Evolutionary conservation across 768 basidiomycete genomes (phyloP), one percentile per base, ranked within the genome.

Genomic region (Saitozyma sp.): DNA sequence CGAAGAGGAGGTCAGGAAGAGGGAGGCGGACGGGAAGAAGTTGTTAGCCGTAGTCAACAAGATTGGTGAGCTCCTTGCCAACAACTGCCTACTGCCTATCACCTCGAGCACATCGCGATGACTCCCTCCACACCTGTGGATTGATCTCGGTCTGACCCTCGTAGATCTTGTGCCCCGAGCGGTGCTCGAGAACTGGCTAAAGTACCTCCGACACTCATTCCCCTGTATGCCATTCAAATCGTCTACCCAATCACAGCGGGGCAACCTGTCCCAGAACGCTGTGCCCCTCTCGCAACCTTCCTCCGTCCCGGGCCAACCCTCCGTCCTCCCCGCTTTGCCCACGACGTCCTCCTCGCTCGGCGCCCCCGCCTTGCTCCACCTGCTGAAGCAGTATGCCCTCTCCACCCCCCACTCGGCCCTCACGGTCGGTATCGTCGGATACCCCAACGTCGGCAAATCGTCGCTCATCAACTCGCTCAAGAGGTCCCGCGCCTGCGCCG

Each of bases 41-140:
- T 81, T 98, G 39, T 87, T 99, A 2, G 91, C 92, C 58, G 91
- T 97, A 3, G 78, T 99, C n/a, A 98, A 97, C 79, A 97, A 99
- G 82, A 89, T 96, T 61, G 95, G 95, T 92, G 64, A 61, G 87
- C 40, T 2, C 5, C 2, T 29, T 46, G 14, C n/a, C 46, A 40
- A 29, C 1, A 17, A 8, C 29, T 29, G 29, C 29, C 29, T 29
- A 29, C 29, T 29, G 29, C 29, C 29, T 29, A 29, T 29, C 29
- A 29, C 29, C 29, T 29, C 29, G 29, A 29, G 29, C 55, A 50
- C 6, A 49, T n/a, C 13, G 14, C 14, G 29, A 20, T 59, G 48
- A 50, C 14, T 14, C 17, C 2, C 29, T 29, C 5, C 29, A 29
- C 29, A 29, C 29, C 29, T 29, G 29, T 29, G 29, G 29, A 29